These are phyloP conservation scores for Yamadazyma atmosphaerica DNA, from an alignment of 1,139 yeast species.

Conservation along the genomic window DNA sequence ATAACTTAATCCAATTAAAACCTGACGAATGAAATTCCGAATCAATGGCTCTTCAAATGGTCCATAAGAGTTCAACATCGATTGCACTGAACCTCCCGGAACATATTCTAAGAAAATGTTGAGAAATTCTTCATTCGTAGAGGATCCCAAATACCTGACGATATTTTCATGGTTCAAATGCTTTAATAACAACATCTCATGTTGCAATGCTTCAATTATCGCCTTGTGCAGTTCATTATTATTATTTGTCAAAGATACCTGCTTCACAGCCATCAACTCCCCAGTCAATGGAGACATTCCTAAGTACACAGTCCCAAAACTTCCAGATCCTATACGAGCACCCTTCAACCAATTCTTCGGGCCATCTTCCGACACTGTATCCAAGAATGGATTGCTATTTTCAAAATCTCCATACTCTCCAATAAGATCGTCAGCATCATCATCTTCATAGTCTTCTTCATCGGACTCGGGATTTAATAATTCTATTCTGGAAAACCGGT, in stretches of 20 bases:
- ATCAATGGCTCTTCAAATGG: constrained; percentile 91
- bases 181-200: constrained; percentile 77
- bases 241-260: constrained; percentile 67
- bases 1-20: constrained; percentile 76
- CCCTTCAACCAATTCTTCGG: constrained; percentile 92
- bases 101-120: constrained; percentile 92
- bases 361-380: constrained; percentile 30
- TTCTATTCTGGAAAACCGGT: constrained; percentile 51
- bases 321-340: constrained; percentile 89
- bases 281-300: constrained; percentile 94
- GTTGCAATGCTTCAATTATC: constrained; percentile 81
- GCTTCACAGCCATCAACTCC: constrained; percentile 95
- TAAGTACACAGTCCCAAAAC: constrained; percentile 89
- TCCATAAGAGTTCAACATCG: constrained; percentile 82
- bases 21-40: constrained; percentile 80
- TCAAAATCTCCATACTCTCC: constrained; percentile 16
- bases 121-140: constrained; percentile 65
- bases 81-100: constrained; percentile 94
- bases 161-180: constrained; percentile 89
- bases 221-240: constrained; percentile 47
- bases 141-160: constrained; percentile 86
- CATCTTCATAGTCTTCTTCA: constrained; percentile 27
- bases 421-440: constrained; percentile 16
- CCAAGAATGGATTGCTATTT: constrained; percentile 15
- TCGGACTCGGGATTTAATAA: constrained; percentile 46